Base-by-base conservation (phyloP, 768 basidiomycete species). In the Hortiboletus flavorubellus region DNA sequence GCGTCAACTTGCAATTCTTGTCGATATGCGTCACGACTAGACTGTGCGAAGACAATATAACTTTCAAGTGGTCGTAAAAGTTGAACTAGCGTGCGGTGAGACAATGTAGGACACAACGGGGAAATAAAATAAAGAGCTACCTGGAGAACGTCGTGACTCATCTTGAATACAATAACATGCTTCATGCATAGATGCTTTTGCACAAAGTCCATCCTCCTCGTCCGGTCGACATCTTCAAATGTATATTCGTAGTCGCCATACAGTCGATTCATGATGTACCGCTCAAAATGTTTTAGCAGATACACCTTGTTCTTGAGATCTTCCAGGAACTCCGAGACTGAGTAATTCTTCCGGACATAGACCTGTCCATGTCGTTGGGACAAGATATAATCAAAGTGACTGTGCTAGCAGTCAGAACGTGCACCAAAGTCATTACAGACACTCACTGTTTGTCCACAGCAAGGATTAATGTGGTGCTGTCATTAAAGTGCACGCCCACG, bases 101-200 rank as follows among this genome's bases (percentile, higher is more conserved):
- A 8, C 7, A 6, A 21, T 1, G 8, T 0, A 14, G 5, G n/a
- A 14, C 41, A 6, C 3, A 4, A 16, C 30, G 6, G 12, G 8
- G 14, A 5, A 4, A 45, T 41, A 26, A n/a, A 41, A 14, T 34
- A 12, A 14, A 31, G n/a, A 61, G 80, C 43, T 54, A 91, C 94
- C 84, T 98, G 96, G n/a, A 98, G 72, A 53, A 93, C 86, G 64
- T 96, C 94, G 65, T 97, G 93, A 71, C 91, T 94, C 72, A 98
- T 73, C 78, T 93, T 89, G 80, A 99, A 99, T 33, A 98, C 87
- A 58, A 98, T 95, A 46, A 95, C 93, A 62, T 94, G 87, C 74
- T 96, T 97, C 92, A 97, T 95, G 61, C 96, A 79, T 59, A 98
- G 80, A 70, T 96, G 98, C 73, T 91, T 92, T 73, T 93, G 89